A percentile compares a stretch with the other conserved stretches of the same genome.
phyloP scores from a whole-genome alignment of 768 basidiomycete species.

The Russula griseocarnosa region DNA sequence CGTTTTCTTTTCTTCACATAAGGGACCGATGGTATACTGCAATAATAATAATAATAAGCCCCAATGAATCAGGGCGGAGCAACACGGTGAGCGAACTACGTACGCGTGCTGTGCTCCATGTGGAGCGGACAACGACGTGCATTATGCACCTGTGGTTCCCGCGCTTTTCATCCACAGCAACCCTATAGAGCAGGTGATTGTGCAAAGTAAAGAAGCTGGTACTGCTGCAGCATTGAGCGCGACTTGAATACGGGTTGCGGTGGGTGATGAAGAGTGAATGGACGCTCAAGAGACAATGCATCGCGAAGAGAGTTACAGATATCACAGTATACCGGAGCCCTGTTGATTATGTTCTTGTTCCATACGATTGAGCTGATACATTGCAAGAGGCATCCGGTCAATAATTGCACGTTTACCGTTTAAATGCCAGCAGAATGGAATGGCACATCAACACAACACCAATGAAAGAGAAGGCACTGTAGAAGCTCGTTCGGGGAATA shows the following conservation, averaged over 20 bases:
- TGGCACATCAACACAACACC: too few species aligned
- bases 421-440: too few species aligned
- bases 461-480: too few species aligned
- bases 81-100: not conserved
- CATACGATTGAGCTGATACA: not conserved
- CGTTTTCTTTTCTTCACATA: not conserved
- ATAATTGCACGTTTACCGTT: too few species aligned
- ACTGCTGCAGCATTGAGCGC: conserved; percentile 38
- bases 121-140: conserved; percentile 19
- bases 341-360: not conserved
- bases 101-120: conserved; percentile 6
- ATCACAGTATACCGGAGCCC: not conserved
- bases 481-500: too few species aligned
- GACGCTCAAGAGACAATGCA: not conserved
- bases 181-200: conserved; percentile 47
- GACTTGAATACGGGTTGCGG: conserved; percentile 42
- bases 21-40: conserved; percentile 5
- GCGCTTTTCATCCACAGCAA: conserved; percentile 37
- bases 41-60: not conserved
- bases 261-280: not conserved
- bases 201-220: conserved; percentile 42
- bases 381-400: not conserved
- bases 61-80: not conserved
- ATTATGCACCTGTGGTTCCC: conserved; percentile 28
- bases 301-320: not conserved